Conservation (phyloP, 1,284 basidiomycete species). For the Apiotrichum mycotoxinovorans region DNA sequence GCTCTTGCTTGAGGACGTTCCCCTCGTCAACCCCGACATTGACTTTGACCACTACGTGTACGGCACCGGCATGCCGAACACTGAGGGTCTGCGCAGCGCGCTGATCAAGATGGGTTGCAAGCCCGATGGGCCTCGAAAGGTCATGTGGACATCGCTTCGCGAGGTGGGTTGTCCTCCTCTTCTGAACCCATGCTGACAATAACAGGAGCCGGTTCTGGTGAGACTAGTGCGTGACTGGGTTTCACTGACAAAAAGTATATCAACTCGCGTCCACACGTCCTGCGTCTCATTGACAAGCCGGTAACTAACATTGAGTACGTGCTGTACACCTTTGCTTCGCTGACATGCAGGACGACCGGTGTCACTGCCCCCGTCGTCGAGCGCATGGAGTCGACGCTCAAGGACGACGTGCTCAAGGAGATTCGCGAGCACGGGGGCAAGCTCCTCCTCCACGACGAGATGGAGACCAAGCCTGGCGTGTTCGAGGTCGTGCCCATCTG, state of each 20-base stretch:
- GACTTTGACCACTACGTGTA: conserved; percentile 66
- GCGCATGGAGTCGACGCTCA: conserved; percentile 84
- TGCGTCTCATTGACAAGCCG: conserved; percentile 84
- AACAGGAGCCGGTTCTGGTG: conserved; percentile 73
- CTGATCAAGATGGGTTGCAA: conserved; percentile 75
- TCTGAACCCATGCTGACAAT: conserved; percentile 25
- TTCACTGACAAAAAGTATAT: conserved; percentile 32
- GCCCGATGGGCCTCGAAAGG: conserved; percentile 65
- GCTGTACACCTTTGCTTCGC: not conserved
- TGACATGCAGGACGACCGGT: conserved; percentile 70
- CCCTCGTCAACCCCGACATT: conserved; percentile 6
- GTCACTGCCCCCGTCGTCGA: conserved; percentile 91
- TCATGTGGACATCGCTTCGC: conserved; percentile 86
- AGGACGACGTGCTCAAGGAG: conserved; percentile 83
- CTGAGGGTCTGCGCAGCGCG: conserved; percentile 63
- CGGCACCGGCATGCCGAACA: conserved; percentile 64
- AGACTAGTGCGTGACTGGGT: not conserved
- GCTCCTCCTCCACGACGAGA: conserved; percentile 90
- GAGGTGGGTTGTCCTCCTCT: conserved; percentile 57
- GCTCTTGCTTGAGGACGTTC: conserved; percentile 55
- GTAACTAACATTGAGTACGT: conserved; percentile 87
- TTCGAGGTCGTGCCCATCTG: conserved; percentile 82
- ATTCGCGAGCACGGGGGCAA: conserved; percentile 69
- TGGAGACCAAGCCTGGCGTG: conserved; percentile 84
- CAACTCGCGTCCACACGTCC: conserved; percentile 71